Base-by-base conservation (phyloP, 441 rosid genomes). In the Bocquillonia castaneifolia region DNA sequence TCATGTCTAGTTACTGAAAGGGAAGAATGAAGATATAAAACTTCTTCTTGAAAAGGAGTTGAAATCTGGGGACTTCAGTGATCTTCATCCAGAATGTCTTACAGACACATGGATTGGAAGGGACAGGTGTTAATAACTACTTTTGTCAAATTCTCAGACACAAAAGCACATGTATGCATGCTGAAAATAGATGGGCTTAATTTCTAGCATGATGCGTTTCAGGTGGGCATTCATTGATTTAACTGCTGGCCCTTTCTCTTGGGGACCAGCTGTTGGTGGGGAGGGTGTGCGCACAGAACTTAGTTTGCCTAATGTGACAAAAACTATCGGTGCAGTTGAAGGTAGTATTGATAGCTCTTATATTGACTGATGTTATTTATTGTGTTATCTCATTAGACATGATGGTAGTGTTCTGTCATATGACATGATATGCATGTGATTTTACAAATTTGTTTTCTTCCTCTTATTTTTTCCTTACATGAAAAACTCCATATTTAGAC, bases 181-280 rank as follows among this genome's bases (percentile, higher is more conserved):
- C 60, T 31, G 12, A 32, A 0, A 57, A 10, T 26, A 15, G 9
- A 52, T 54, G 50, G 47, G 64, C 40, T 39, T 56, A 67, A 22
- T 56, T 31, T 52, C 40, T 69, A 28, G 57, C 40, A 31, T 53
- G 25, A 42, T 76, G 68, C 74, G 72, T 79, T 39, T 71, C 82
- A 95, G 98, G 91, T 95, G 97, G 98, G 95, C 93, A 42, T 90
- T 95, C 77, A 81, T 95, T 74, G 98, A 95, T 81, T 84, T 95
- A 78, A 78, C 85, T 52, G 98, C 98, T 28, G 99, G 98, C 61
- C 98, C 97, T 74, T 95, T 95, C 79, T 81, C 98, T 18, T 95
- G 97, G 99, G 99, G 99, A 66, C 98, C 99, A 67, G 91, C 99
- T 78, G 99, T 95, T 69, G 99, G 99, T 74, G 99, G 99, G 74